phyloP scores from a whole-genome alignment of 169 alveolate genomes.

The Cryptosporidium parvum region DNA sequence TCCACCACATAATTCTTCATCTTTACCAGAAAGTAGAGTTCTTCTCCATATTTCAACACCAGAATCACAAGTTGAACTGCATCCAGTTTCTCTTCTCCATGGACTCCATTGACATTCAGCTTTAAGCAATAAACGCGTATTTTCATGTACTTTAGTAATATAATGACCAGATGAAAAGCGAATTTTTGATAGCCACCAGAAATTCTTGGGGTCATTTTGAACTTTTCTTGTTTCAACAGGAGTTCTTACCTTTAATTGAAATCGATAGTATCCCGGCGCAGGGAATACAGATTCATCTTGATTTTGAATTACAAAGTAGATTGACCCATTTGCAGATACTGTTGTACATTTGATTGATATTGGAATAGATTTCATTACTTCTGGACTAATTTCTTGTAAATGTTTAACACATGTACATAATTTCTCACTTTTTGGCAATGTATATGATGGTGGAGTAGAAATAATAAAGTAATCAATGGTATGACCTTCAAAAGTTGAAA shows the following conservation, averaged over 20 bases:
- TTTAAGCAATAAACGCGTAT: slow-evolving; percentile 41
- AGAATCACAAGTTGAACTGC: slow-evolving; percentile 67
- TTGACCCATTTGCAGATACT: slow-evolving; percentile 58
- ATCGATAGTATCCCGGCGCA: slow-evolving; percentile 47
- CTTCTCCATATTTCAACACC: slow-evolving; percentile 75
- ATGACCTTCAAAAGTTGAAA: slow-evolving; percentile 72
- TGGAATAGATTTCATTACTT: not conserved
- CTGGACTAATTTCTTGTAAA: slow-evolving; percentile 8
- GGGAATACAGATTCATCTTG: slow-evolving; percentile 18
- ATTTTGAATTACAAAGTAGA: slow-evolving; percentile 64
- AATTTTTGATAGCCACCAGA: slow-evolving; percentile 72
- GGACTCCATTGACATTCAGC: slow-evolving; percentile 75
- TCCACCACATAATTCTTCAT: slow-evolving; percentile 74
- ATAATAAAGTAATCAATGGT: slow-evolving; percentile 60
- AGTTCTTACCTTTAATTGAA: slow-evolving; percentile 55
- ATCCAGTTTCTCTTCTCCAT: slow-evolving; percentile 76
- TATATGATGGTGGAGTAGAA: slow-evolving; percentile 64
- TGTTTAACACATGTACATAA: slow-evolving; percentile 48
- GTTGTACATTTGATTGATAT: slow-evolving; percentile 47
- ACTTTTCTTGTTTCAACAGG: slow-evolving; percentile 65
- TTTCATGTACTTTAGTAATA: slow-evolving; percentile 66
- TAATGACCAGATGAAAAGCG: slow-evolving; percentile 70
- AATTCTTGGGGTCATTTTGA: slow-evolving; percentile 71
- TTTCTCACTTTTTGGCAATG: slow-evolving; percentile 41
- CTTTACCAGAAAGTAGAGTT: slow-evolving; percentile 59